phyloP scores from a whole-genome alignment of 352 stramenopile species.

The Globisporangium middletonii region DNA sequence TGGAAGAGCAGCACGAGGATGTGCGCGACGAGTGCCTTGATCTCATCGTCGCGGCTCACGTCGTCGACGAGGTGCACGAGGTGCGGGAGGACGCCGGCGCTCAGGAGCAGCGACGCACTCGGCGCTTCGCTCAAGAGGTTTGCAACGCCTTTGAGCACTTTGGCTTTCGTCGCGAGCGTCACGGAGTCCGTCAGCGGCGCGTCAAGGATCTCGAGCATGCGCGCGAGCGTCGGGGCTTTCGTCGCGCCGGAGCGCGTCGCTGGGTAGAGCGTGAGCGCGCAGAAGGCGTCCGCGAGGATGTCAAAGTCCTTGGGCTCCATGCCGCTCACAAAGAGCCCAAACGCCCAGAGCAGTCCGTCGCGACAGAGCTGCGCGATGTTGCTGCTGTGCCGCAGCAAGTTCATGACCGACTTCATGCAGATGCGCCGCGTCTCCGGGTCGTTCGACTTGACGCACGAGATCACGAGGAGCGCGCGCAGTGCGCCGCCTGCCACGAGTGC shows the following conservation, averaged over 20 bases:
- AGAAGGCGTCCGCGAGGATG: constrained; percentile 61
- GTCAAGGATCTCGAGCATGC: constrained; percentile 36
- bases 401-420: constrained; percentile 66
- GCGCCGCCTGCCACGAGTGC: constrained; percentile 85
- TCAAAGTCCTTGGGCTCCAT: constrained; percentile 54
- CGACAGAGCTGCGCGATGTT: constrained; percentile 59
- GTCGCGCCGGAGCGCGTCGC: constrained; percentile 38
- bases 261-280: constrained; percentile 48
- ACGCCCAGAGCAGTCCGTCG: constrained; percentile 67
- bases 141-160: constrained; percentile 38
- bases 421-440: constrained; percentile 67
- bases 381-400: constrained; percentile 39
- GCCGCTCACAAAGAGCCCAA: constrained; percentile 47
- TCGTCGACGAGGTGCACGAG: constrained; percentile 25
- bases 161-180: constrained; percentile 22
- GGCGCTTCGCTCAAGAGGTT: constrained; percentile 43
- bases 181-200: not conserved
- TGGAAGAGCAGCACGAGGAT: constrained; percentile 29
- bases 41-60: constrained; percentile 12
- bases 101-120: constrained; percentile 19
- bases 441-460: constrained; percentile 79
- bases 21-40: constrained; percentile 18
- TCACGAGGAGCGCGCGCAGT: constrained; percentile 83
- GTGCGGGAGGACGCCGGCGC: constrained; percentile 20
- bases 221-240: constrained; percentile 31